Evolutionary conservation across 2,329 filamentous ascomycete genomes (phyloP).

Genomic region (Teratosphaeria nubilosa): DNA sequence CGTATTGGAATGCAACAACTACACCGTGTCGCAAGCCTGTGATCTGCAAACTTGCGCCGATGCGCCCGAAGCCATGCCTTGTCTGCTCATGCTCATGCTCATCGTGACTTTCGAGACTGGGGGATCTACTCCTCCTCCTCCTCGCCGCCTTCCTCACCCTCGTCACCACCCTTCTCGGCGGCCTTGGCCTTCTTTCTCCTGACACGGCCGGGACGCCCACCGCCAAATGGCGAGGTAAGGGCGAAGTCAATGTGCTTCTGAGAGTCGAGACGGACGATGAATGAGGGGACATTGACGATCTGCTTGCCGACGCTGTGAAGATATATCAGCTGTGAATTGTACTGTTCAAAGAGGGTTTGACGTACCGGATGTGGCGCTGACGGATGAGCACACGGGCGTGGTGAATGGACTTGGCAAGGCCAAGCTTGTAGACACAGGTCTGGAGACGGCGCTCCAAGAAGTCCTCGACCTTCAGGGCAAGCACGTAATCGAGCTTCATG

Average conservation of each 20-base stretch:
- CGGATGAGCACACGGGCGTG: constrained; percentile 99
- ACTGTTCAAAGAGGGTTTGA: not conserved
- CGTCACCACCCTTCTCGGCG: constrained; percentile 73
- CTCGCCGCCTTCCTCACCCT: constrained; percentile 80
- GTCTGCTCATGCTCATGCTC: not conserved
- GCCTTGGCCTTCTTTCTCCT: constrained; percentile 99
- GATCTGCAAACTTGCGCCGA: not conserved
- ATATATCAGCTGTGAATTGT: constrained; percentile 12
- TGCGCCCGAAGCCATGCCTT: not conserved
- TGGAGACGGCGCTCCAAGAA: constrained; percentile 99
- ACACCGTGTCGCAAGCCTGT: not conserved
- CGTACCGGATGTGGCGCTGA: constrained; percentile 89
- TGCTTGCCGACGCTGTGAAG: constrained; percentile 82
- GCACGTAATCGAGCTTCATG: constrained; percentile 99
- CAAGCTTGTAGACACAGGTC: constrained; percentile 99
- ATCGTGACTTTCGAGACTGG: not conserved
- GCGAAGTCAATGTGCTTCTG: constrained; percentile 99
- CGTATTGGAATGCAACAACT: not conserved
- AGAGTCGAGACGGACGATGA: constrained; percentile 98
- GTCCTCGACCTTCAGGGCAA: constrained; percentile 98
- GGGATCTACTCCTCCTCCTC: constrained; percentile 30
- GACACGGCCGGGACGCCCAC: constrained; percentile 92
- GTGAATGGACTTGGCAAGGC: constrained; percentile 99
- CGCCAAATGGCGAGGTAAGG: constrained; percentile 93
- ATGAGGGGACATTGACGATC: constrained; percentile 99